Evolutionary conservation across 1,139 yeast genomes (phyloP).

Genomic region (Kodamaea fungicola): DNA sequence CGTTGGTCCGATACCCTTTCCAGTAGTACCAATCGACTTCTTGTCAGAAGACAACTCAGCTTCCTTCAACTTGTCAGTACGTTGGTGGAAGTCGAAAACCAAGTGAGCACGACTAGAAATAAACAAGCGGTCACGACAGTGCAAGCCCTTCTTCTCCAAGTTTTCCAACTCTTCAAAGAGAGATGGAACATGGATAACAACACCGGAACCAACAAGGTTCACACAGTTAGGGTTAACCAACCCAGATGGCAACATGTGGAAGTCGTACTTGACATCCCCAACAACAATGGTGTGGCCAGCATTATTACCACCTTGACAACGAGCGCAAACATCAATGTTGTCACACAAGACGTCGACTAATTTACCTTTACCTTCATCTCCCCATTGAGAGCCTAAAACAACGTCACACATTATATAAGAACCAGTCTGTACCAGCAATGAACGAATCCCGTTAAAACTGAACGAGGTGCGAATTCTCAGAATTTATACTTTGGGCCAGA

Average conservation of each 20-base stretch:
- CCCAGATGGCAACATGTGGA: slow-evolving; percentile 98
- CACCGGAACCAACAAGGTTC: slow-evolving; percentile 94
- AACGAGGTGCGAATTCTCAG: slow-evolving; percentile 2
- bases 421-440: slow-evolving; percentile 12
- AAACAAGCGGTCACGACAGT: slow-evolving; percentile 78
- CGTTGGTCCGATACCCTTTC: slow-evolving; percentile 99
- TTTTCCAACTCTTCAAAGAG: slow-evolving; percentile 82
- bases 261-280: slow-evolving; percentile 81
- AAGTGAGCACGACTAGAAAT: slow-evolving; percentile 92
- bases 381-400: slow-evolving; percentile 98
- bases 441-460: slow-evolving; percentile 14
- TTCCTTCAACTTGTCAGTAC: slow-evolving; percentile 93
- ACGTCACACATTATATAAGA: slow-evolving; percentile 68
- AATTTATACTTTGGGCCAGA: background rate
- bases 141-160: slow-evolving; percentile 75
- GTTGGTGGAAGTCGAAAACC: slow-evolving; percentile 96
- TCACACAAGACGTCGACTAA: slow-evolving; percentile 92
- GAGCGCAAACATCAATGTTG: slow-evolving; percentile 91
- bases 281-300: slow-evolving; percentile 99
- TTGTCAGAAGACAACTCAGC: slow-evolving; percentile 79
- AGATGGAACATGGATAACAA: slow-evolving; percentile 92
- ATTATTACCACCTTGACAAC: slow-evolving; percentile 99
- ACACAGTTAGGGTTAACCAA: slow-evolving; percentile 87
- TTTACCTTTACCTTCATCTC: slow-evolving; percentile 99
- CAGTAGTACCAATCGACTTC: slow-evolving; percentile 96